Base-by-base conservation (phyloP, 176 grass and related monocot species). In the Puccinellia tenuiflora region DNA sequence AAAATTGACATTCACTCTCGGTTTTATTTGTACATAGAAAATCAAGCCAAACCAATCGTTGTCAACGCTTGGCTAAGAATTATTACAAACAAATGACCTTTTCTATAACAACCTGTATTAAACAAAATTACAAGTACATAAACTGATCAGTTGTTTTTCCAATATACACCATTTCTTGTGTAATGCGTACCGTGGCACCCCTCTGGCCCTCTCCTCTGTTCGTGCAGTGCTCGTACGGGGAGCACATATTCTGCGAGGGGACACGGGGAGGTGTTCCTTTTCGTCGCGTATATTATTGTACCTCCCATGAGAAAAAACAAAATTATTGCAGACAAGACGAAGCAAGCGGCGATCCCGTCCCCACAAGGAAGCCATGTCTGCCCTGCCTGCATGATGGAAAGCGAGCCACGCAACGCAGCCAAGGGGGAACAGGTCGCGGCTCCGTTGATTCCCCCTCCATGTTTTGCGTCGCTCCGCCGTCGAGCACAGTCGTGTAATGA, bases 361-460 rank as follows among this genome's bases (percentile, higher is more conserved):
- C 63, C 64, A 86, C 65, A 86, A 79, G 88, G 31, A 86, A 91
- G 28, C 28, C 77, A 80, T 71, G 89, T 72, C 76, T 75, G 72
- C 61, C 53, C 53, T 24, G 21, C 53, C 69, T 79, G 75, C 20
- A 88, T 81, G 43, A 91, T 77, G 71, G 65, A 81, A 52, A 59
- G 56, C 53, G 59, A 38, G 62, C 20, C 54, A 54, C 28, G 68
- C 76, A 63, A 54, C 28, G 68, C 76, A 63, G 76, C 51, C 2
- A 54, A n/a, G 18, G 9, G 54, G 35, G 57, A 67, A 67, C 47
- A 48, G 6, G 20, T 56, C 21, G 22, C 54, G 22, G 80, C 63
- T 78, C 53, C 24, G 18, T 5, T 53, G 51, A 53, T 78, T 31
- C n/a, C 48, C 70, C 9, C 40, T 9, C 40, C 9, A 11, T 11